phyloP scores from a whole-genome alignment of 2,329 filamentous ascomycete genomes.

The Talaromyces sp. region DNA sequence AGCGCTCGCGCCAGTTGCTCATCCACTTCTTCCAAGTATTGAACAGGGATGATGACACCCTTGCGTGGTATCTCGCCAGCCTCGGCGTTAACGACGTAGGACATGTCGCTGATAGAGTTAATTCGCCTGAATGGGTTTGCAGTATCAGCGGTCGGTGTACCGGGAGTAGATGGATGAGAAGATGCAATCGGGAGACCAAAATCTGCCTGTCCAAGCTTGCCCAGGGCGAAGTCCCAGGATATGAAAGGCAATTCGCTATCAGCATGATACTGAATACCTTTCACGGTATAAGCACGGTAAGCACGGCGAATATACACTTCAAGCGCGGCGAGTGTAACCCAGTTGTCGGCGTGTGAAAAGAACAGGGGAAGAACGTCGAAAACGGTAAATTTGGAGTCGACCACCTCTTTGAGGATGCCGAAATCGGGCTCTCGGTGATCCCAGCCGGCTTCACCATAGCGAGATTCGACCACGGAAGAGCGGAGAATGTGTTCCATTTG shows the following conservation, averaged over 20 bases:
- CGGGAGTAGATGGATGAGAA: slow-evolving; percentile 77
- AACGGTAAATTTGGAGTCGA: slow-evolving; percentile 97
- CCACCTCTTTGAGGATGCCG: slow-evolving; percentile 91
- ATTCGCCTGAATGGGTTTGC: slow-evolving; percentile 72
- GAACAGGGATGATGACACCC: slow-evolving; percentile 90
- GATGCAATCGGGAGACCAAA: slow-evolving; percentile 74
- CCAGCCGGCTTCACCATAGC: slow-evolving; percentile 94
- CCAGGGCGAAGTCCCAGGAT: slow-evolving; percentile 92
- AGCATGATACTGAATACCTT: slow-evolving; percentile 81
- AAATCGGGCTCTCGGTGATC: slow-evolving; percentile 90
- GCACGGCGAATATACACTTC: slow-evolving; percentile 96
- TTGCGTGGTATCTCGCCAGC: slow-evolving; percentile 72
- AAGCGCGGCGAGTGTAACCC: slow-evolving; percentile 87
- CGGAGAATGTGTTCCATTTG: slow-evolving; percentile 99
- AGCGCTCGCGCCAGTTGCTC: slow-evolving; percentile 80
- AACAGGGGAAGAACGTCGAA: slow-evolving; percentile 94
- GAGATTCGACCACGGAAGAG: slow-evolving; percentile 92
- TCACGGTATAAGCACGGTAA: slow-evolving; percentile 91
- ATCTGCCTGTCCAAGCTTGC: slow-evolving; percentile 88
- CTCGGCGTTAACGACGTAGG: slow-evolving; percentile 71
- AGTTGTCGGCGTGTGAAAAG: slow-evolving; percentile 90
- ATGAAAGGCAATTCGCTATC: slow-evolving; percentile 66
- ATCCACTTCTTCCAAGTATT: slow-evolving; percentile 90
- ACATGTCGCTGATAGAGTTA: slow-evolving; percentile 94
- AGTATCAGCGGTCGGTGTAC: slow-evolving; percentile 61